These are phyloP conservation scores for Aspergillus terreus DNA, from an alignment of 2,329 filamentous ascomycete genomes.

Conservation along the genomic window DNA sequence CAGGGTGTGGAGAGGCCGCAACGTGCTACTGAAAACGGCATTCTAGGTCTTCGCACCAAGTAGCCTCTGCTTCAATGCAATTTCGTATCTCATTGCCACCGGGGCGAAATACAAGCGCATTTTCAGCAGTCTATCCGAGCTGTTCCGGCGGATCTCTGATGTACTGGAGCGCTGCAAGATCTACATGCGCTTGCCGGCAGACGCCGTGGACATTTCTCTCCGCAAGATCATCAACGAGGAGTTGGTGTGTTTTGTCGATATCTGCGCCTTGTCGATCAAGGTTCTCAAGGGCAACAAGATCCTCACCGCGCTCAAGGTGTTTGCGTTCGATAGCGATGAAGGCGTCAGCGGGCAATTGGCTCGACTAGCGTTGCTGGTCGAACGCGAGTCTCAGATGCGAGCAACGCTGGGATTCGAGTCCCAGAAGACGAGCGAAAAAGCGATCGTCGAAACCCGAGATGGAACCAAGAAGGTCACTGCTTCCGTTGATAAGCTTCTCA, in stretches of 20 bases:
- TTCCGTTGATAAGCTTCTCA: slow-evolving; percentile 12
- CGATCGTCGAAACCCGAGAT: slow-evolving; percentile 12
- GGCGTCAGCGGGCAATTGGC: slow-evolving; percentile 23
- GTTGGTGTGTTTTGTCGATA: slow-evolving; percentile 22
- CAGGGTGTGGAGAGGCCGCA: background rate
- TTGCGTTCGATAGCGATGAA: slow-evolving; percentile 26
- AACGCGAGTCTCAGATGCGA: slow-evolving; percentile 25
- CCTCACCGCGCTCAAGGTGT: slow-evolving; percentile 22
- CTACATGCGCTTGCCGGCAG: slow-evolving; percentile 18
- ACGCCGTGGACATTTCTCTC: slow-evolving; percentile 21
- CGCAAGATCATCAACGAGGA: slow-evolving; percentile 24
- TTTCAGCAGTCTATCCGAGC: slow-evolving; percentile 22
- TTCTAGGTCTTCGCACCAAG: slow-evolving; percentile 23
- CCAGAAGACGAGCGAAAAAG: slow-evolving; percentile 20
- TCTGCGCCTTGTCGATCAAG: slow-evolving; percentile 23
- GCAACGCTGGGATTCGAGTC: slow-evolving; percentile 23
- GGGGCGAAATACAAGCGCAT: slow-evolving; percentile 27
- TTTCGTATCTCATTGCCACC: slow-evolving; percentile 23
- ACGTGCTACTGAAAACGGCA: background rate
- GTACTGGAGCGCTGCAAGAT: slow-evolving; percentile 26
- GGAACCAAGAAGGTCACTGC: slow-evolving; percentile 12
- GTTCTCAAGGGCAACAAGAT: slow-evolving; percentile 22
- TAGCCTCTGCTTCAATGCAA: slow-evolving; percentile 27
- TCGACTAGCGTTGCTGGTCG: slow-evolving; percentile 20
- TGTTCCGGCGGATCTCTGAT: slow-evolving; percentile 24